Base-by-base conservation (phyloP, 2,329 filamentous ascomycete genomes). In the Colletotrichum noveboracense region DNA sequence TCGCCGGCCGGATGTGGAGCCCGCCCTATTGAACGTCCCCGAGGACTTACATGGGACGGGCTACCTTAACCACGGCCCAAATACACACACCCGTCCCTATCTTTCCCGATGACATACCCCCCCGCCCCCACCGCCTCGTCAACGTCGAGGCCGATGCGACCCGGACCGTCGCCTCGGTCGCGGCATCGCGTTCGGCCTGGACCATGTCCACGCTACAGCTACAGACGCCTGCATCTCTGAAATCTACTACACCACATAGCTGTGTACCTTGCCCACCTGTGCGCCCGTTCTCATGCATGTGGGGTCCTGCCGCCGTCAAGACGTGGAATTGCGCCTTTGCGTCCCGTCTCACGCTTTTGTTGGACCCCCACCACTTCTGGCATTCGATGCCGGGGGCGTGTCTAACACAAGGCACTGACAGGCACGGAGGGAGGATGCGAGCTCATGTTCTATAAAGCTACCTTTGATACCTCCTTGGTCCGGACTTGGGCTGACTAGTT, bases 321-420 rank as follows among this genome's bases (percentile, higher is more conserved):
- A 48, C 67, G 70, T 68, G 64, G 56, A 64, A 72, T 75, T 73
- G 69, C 32, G 56, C 58, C 69, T 72, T 73, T 67, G 62, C 62
- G 70, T 52, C 21, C 43, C 60, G 60, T 75, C 70, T 65, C 55
- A 65, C 56, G 36, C 60, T 73, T 75, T 75, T 73, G 73, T 75
- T 75, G 73, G 73, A 73, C 73, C 73, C 73, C 73, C 73, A 75
- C 70, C 73, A 56, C 26, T 75, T 73, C 64, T 67, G 43, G 60
- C 48, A 56, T 34, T 36, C 52, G 48, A 55, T 61, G 43, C 73
- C 60, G 38, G 62, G 62, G 32, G 38, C n/a, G 21, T 75, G 73
- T 65, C 73, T 75, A 65, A 64, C 60, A 71, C 67, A 62, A 56
- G 70, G 73, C 58, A 48, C 64, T 68, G 56, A 28, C 32, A 73